Base-by-base conservation (phyloP, 805 yeast species). In the Candida broadrunensis region DNA sequence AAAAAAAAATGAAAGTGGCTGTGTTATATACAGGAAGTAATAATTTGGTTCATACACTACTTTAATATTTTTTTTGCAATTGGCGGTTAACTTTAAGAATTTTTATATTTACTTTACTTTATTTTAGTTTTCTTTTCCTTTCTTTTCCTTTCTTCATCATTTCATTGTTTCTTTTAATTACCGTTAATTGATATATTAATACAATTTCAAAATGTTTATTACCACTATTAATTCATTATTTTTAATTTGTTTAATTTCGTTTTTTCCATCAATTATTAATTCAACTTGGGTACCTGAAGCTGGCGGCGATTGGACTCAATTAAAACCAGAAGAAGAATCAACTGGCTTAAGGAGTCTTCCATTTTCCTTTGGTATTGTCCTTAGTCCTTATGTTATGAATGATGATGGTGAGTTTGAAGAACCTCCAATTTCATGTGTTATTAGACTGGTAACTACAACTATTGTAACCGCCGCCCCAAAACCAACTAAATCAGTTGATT, bases 261-360 rank as follows among this genome's bases (percentile, higher is more conserved):
- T n/a, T n/a, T n/a, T n/a, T n/a, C n/a, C n/a, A n/a, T n/a, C n/a
- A n/a, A 14, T 30, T 17, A 30, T 40, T 33, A n/a, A 39, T 35
- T 37, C 37, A 21, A 36, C 33, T 23, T 47, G 52, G 40, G 43
- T 50, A 35, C 72, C 70, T 1, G 60, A 53, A 30, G 48, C 51
- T n/a, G 63, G 61, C 2, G 62, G 54, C 16, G 70, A 65, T 43
- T 65, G 72, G 72, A 56, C 61, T n/a, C 27, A 42, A 2, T 56
- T 63, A 35, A 56, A 47, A 43, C 70, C 70, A 1, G 47, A 48
- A 2, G 19, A 36, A 6, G 36, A 27, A 5, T 43, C 35, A 11
- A 61, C 58, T 1, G 56, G 63, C 17, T 39, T 44, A 27, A 47
- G 45, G 12, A 45, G 70, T 3, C 48, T 66, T 19, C 65, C 66